Evolutionary conservation across 2,329 filamentous ascomycete species (phyloP).

Genomic region (Venturia aucupariae): DNA sequence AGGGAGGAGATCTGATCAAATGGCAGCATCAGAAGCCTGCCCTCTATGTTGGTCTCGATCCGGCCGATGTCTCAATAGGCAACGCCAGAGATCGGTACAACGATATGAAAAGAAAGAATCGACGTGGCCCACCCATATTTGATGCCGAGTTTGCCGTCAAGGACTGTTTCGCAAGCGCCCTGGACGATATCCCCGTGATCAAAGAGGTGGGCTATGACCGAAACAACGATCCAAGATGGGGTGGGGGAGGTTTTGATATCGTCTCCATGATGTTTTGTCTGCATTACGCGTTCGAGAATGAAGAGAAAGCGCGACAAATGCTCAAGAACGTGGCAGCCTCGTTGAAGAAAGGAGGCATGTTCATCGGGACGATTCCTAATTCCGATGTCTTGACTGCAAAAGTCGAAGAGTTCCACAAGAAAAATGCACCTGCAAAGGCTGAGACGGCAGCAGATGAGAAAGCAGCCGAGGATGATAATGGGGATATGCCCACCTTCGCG

Average conservation of each 20-base stretch:
- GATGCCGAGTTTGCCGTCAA: constrained; percentile 83
- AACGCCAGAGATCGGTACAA: constrained; percentile 81
- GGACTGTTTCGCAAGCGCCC: constrained; percentile 80
- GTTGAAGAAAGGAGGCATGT: constrained; percentile 86
- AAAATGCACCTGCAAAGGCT: constrained; percentile 30
- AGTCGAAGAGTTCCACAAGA: constrained; percentile 67
- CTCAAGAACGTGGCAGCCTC: constrained; percentile 82
- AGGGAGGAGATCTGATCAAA: constrained; percentile 89
- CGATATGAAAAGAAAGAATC: constrained; percentile 51
- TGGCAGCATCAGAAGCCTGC: constrained; percentile 90
- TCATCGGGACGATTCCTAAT: constrained; percentile 94
- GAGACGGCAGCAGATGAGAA: background rate
- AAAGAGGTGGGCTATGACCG: constrained; percentile 79
- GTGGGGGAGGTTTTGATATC: constrained; percentile 78
- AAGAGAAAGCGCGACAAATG: constrained; percentile 85
- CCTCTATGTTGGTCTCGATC: constrained; percentile 89
- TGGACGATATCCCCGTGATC: constrained; percentile 74
- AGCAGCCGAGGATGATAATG: background rate
- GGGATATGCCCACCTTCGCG: constrained; percentile 26
- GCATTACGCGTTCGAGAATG: constrained; percentile 95
- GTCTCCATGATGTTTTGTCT: constrained; percentile 99
- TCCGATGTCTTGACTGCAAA: constrained; percentile 77
- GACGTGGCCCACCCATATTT: constrained; percentile 50
- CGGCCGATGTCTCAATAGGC: constrained; percentile 82
- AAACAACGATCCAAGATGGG: constrained; percentile 58